Percentiles rank a stretch among this genome's conserved stretches.
Evolutionary conservation across 176 grass and related monocot genomes (phyloP).

Genomic region (Carex parvula): DNA sequence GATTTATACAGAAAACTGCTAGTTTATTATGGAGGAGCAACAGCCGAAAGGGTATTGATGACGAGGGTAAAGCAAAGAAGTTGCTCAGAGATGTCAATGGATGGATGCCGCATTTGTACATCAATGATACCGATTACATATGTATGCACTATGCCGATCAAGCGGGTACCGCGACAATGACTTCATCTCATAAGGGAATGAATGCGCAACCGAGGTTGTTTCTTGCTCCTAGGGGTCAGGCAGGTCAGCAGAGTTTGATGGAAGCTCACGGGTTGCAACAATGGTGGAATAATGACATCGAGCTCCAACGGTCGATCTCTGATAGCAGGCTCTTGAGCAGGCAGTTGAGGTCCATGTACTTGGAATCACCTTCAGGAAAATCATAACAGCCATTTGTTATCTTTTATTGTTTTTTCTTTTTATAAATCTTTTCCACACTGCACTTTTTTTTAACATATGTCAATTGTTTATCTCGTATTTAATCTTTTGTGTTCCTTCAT

Average conservation of each 20-base stretch:
- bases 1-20: conserved; percentile 50
- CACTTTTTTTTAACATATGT: not conserved
- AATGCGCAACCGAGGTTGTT: conserved; percentile 39
- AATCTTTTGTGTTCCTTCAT: not conserved
- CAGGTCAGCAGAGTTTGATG: conserved; percentile 62
- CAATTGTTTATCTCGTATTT: not conserved
- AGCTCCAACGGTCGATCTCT: conserved; percentile 53
- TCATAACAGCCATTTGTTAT: conserved; percentile 6
- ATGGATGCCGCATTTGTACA: conserved; percentile 82
- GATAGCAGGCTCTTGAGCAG: conserved; percentile 71
- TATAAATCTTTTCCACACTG: not conserved
- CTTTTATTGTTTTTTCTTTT: not conserved
- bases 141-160: conserved; percentile 66
- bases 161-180: conserved; percentile 31
- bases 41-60: not conserved
- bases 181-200: not conserved
- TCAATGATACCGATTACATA: conserved; percentile 71
- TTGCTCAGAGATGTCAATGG: conserved; percentile 55
- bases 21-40: not conserved
- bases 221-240: conserved; percentile 52
- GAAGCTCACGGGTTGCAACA: conserved; percentile 88
- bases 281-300: conserved; percentile 77
- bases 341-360: conserved; percentile 72
- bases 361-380: conserved; percentile 24
- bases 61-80: conserved; percentile 27